Base-by-base conservation (phyloP, 176 grass and related monocot genomes). In the Carex kokanica region DNA sequence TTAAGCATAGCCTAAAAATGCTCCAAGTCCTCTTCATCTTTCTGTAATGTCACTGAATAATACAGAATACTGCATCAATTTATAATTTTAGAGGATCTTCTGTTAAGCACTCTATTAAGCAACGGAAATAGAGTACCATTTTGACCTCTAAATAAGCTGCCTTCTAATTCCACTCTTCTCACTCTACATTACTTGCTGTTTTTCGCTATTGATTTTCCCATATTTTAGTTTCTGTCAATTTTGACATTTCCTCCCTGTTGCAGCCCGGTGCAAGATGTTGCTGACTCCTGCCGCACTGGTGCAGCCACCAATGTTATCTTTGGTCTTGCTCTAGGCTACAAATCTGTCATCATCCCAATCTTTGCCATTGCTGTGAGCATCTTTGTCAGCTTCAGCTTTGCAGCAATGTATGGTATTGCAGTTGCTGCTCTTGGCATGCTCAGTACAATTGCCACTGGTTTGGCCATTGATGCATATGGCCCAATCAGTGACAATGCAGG, bases 371-470 rank as follows among this genome's bases (percentile, higher is more conserved):
- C 94, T 56, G 83, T 91, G 17, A 90, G 89, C 84, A 97, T 97
- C 80, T 97, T 94, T 68, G 84, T 97, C 72, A 97, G 94, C 66
- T 97, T 97, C 55, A 97, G 89, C 68, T 89, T 97, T 61, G 94
- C 94, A 0, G 89, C 94, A 1, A 97, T 97, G 94, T 97, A 97
- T 12, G 94, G 94, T 81, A 90, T 97, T 86, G 94, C 94, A 79
- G 94, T 97, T 57, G 91, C 94, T 87, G 94, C 94, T 72, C 94
- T 97, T 82, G 94, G 91, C 65, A 97, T 97, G 94, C 86, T 97
- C 13, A 97, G 94, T 85, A 97, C 94, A 5, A 97, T 97, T 45
- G 94, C 94, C 8, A 97, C 94, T 60, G 94, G 94, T 15, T 92
- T 97, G 86, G 89, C 94, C 56, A 97, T 97, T 81, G 94, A 97